These are phyloP conservation scores for Cytospora piceae DNA, from an alignment of 2,329 filamentous ascomycete genomes.

Conservation along the genomic window DNA sequence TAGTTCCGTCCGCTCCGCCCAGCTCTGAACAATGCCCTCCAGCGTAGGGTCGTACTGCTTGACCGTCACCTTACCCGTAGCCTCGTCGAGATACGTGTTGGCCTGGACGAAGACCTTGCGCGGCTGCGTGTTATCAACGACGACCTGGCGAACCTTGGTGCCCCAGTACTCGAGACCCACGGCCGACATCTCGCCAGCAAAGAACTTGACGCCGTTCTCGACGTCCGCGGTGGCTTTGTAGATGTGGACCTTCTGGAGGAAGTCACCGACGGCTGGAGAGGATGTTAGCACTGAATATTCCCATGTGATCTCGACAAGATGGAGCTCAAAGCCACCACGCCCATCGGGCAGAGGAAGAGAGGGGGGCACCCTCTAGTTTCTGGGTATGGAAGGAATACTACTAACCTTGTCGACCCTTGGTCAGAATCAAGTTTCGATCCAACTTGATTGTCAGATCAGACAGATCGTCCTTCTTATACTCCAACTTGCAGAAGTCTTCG, in stretches of 20 bases:
- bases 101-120: slow-evolving; percentile 92
- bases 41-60: slow-evolving; percentile 85
- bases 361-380: too few relatives aligned
- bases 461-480: slow-evolving; percentile 72
- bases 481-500: slow-evolving; percentile 83
- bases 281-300: slow-evolving; percentile 12
- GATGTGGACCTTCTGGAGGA: slow-evolving; percentile 88
- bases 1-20: slow-evolving; percentile 60
- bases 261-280: slow-evolving; percentile 72
- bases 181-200: slow-evolving; percentile 74
- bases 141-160: slow-evolving; percentile 74
- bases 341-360: too few relatives aligned
- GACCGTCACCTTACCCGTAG: slow-evolving; percentile 71
- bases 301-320: background rate
- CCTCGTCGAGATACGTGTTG: slow-evolving; percentile 76
- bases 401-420: slow-evolving; percentile 71
- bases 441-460: slow-evolving; percentile 81
- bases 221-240: slow-evolving; percentile 92
- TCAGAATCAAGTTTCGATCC: slow-evolving; percentile 85
- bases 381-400: background rate
- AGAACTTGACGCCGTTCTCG: slow-evolving; percentile 75
- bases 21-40: slow-evolving; percentile 84
- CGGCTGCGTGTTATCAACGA: slow-evolving; percentile 78
- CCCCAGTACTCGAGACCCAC: slow-evolving; percentile 86
- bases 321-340: too few relatives aligned